These are phyloP conservation scores for Saturnispora hagleri DNA, from an alignment of 805 yeast genomes.

Conservation along the genomic window DNA sequence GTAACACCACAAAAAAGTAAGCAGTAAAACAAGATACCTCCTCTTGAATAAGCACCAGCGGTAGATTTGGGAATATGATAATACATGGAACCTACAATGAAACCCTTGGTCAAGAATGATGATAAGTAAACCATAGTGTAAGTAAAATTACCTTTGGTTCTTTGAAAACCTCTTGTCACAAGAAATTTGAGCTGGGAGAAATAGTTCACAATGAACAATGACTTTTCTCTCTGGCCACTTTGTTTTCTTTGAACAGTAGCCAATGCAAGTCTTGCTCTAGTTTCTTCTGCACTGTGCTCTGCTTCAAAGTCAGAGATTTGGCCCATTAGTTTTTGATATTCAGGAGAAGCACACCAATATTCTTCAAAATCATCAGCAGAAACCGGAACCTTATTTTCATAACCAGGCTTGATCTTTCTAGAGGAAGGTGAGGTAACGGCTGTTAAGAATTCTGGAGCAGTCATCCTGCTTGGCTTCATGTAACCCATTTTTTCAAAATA, in stretches of 20 bases:
- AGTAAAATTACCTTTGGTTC: constrained; percentile 52
- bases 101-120: constrained; percentile 48
- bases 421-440: constrained; percentile 60
- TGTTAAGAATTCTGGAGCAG: constrained; percentile 61
- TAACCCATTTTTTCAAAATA: constrained; percentile 56
- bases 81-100: constrained; percentile 53
- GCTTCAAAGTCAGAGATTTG: constrained; percentile 32
- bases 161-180: constrained; percentile 47
- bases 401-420: constrained; percentile 42
- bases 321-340: constrained; percentile 34
- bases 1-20: constrained; percentile 53
- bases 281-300: constrained; percentile 30
- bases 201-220: constrained; percentile 33
- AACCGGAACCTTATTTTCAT: constrained; percentile 45
- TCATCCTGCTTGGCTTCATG: constrained; percentile 55
- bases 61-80: constrained; percentile 44
- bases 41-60: constrained; percentile 50
- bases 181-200: constrained; percentile 42
- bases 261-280: constrained; percentile 32
- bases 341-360: constrained; percentile 50
- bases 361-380: constrained; percentile 49
- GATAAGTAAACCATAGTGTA: constrained; percentile 44
- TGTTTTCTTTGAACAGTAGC: constrained; percentile 33
- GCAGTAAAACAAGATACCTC: constrained; percentile 54
- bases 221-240: constrained; percentile 29